Percentiles rank a stretch among this genome's conserved stretches.
These are phyloP conservation scores for Liriodendron chinense DNA, from an alignment of 164 flowering plant genomes.

Conservation along the genomic window DNA sequence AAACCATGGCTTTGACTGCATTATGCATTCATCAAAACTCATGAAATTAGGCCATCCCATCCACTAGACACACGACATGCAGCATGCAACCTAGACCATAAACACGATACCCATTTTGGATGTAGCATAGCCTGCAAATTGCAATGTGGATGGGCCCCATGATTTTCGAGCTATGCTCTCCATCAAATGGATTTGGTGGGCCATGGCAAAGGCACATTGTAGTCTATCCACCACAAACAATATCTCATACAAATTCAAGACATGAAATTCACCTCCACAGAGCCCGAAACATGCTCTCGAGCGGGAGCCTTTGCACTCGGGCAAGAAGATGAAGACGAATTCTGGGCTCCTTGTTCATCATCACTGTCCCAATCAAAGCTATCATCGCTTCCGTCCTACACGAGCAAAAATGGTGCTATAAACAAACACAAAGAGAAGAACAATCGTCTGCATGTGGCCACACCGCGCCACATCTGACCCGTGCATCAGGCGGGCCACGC, in stretches of 20 bases:
- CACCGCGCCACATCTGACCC: no score
- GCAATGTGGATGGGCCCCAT: background rate
- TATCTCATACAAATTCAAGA: background rate
- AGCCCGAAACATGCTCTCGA: background rate
- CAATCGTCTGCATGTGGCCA: background rate
- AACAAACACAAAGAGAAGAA: background rate
- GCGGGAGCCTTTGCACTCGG: slow-evolving; percentile 2
- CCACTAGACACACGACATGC: background rate
- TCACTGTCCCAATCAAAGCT: slow-evolving; percentile 34
- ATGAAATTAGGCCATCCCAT: background rate
- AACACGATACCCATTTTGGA: background rate
- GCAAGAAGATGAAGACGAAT: slow-evolving; percentile 15
- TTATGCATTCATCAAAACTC: background rate
- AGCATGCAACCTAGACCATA: background rate
- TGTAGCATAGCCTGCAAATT: background rate
- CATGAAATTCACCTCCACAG: background rate
- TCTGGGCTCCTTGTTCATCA: slow-evolving; percentile 46
- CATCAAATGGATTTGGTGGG: background rate
- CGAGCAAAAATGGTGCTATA: background rate
- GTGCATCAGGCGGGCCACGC: no score
- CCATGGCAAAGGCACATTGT: background rate
- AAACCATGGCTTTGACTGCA: no score
- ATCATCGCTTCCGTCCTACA: slow-evolving; percentile 22
- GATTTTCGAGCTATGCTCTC: background rate
- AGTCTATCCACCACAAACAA: background rate